A percentile compares a stretch with the other conserved stretches of the same genome.
phyloP scores from a whole-genome alignment of 2,329 filamentous ascomycete species.

The Botrytis cinerea region DNA sequence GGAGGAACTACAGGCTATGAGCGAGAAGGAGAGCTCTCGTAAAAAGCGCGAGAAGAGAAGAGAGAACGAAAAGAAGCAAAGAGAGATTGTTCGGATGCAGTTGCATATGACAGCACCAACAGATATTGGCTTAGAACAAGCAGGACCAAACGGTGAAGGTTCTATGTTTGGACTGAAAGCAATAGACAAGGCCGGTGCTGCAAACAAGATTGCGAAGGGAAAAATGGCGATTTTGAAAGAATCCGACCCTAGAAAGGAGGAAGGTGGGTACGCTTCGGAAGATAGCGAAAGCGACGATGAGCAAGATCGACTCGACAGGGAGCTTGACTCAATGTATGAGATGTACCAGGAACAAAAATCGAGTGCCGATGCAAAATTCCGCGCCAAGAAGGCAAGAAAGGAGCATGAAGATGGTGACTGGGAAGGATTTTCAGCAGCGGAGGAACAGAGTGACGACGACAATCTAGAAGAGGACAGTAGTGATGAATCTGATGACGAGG shows the following conservation, averaged over 20 bases:
- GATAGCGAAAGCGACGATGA: slow-evolving; percentile 73
- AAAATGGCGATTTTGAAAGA: slow-evolving; percentile 73
- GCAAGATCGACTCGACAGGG: slow-evolving; percentile 76
- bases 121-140: slow-evolving; percentile 91
- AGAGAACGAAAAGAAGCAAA: slow-evolving; percentile 92
- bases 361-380: slow-evolving; percentile 79
- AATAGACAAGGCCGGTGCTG: slow-evolving; percentile 73
- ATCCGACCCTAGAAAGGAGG: slow-evolving; percentile 58
- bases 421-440: slow-evolving; percentile 78
- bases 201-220: slow-evolving; percentile 70
- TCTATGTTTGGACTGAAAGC: slow-evolving; percentile 84
- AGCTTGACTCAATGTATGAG: slow-evolving; percentile 87
- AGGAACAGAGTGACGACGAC: slow-evolving; percentile 58
- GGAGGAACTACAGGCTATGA: slow-evolving; percentile 79
- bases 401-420: slow-evolving; percentile 85
- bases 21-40: slow-evolving; percentile 73
- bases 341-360: slow-evolving; percentile 80
- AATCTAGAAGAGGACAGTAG: slow-evolving; percentile 63
- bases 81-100: slow-evolving; percentile 94
- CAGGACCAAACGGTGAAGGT: slow-evolving; percentile 74
- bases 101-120: slow-evolving; percentile 95
- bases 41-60: slow-evolving; percentile 82
- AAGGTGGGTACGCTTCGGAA: slow-evolving; percentile 58
- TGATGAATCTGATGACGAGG: slow-evolving; percentile 61
- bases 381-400: slow-evolving; percentile 84